Percentiles rank a stretch among this genome's conserved stretches.
phyloP scores from a whole-genome alignment of 140 eudicot genomes.

The Oenanthe javanica region DNA sequence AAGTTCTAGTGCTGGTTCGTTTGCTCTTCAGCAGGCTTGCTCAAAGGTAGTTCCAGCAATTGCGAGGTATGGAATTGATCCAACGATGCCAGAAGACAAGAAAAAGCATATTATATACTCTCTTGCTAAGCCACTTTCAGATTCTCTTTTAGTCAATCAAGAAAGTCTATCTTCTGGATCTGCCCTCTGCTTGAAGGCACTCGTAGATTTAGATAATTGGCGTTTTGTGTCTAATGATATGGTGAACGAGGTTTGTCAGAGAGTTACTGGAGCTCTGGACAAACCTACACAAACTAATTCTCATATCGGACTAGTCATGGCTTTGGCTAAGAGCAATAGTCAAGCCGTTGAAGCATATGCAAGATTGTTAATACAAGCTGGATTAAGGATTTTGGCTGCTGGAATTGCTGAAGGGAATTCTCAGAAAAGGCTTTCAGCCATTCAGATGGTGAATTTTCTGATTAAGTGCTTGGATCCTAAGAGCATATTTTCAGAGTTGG shows the following conservation, averaged over 20 bases:
- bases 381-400: slow-evolving; percentile 45
- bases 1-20: slow-evolving; percentile 72
- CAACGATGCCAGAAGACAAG: slow-evolving; percentile 61
- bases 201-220: slow-evolving; percentile 92
- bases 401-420: slow-evolving; percentile 58
- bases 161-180: slow-evolving; percentile 80
- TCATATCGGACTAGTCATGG: slow-evolving; percentile 72
- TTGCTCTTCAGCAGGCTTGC: slow-evolving; percentile 92
- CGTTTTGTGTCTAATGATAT: slow-evolving; percentile 60
- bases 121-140: slow-evolving; percentile 84
- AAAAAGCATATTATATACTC: slow-evolving; percentile 49
- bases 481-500: slow-evolving; percentile 58
- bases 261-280: slow-evolving; percentile 67
- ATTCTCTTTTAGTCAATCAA: slow-evolving; percentile 62
- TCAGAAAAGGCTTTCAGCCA: slow-evolving; percentile 66
- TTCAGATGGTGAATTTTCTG: slow-evolving; percentile 77
- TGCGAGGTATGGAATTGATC: slow-evolving; percentile 82
- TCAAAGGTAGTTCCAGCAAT: slow-evolving; percentile 91
- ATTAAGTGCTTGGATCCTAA: slow-evolving; percentile 82
- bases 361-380: slow-evolving; percentile 58
- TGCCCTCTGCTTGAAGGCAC: slow-evolving; percentile 84
- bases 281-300: slow-evolving; percentile 51
- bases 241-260: slow-evolving; percentile 84
- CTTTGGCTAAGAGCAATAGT: slow-evolving; percentile 78
- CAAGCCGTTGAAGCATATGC: slow-evolving; percentile 70